phyloP scores from a whole-genome alignment of 805 yeast genomes.

The Wickerhamomyces alni region DNA sequence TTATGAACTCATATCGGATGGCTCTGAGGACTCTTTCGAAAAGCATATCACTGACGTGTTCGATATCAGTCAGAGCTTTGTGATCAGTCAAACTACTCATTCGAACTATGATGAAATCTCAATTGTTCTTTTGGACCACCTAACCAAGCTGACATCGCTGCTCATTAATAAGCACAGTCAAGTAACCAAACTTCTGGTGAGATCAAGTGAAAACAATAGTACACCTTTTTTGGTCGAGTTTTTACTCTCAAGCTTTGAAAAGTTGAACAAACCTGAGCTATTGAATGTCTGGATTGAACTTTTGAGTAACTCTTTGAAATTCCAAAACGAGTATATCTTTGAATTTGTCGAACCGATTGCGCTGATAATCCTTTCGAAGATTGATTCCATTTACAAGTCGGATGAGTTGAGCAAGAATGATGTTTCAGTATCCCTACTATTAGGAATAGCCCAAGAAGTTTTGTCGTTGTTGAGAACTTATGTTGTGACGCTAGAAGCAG shows the following conservation, averaged over 20 bases:
- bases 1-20: constrained; percentile 43
- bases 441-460: constrained; percentile 62
- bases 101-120: constrained; percentile 11
- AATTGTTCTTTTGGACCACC: constrained; percentile 18
- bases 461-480: constrained; percentile 34
- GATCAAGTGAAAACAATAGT: constrained; percentile 8
- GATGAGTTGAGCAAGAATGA: constrained; percentile 29
- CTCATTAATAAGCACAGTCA: constrained; percentile 12
- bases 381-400: constrained; percentile 13
- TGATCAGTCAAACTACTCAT: constrained; percentile 6
- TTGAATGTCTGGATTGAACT: constrained; percentile 17
- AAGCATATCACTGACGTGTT: constrained; percentile 37
- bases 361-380: constrained; percentile 16
- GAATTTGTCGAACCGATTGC: constrained; percentile 19
- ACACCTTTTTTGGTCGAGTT: constrained; percentile 19
- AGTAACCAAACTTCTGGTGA: constrained; percentile 10
- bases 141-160: constrained; percentile 17
- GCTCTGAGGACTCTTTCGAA: constrained; percentile 49
- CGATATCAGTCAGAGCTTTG: constrained; percentile 26
- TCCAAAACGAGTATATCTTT: constrained; percentile 21
- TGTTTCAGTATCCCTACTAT: constrained; percentile 36
- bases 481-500: constrained; percentile 47
- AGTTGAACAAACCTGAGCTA: constrained; percentile 16
- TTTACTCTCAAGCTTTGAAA: constrained; percentile 16
- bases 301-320: constrained; percentile 15